These are phyloP conservation scores for Rhexocercosporidium sp. DNA, from an alignment of 2,329 filamentous ascomycete genomes.

Conservation along the genomic window DNA sequence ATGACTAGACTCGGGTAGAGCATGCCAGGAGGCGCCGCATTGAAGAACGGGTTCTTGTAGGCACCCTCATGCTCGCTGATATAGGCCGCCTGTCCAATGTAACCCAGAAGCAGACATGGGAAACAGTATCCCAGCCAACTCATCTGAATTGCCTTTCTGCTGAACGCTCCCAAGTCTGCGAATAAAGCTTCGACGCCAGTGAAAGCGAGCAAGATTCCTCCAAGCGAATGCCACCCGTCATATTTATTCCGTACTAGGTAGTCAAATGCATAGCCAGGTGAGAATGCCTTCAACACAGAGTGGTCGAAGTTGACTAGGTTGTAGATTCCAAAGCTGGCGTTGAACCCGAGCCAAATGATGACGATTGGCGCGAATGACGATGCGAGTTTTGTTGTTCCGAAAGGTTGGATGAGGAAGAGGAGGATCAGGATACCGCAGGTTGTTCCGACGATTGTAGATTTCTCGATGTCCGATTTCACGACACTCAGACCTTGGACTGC, in stretches of 20 bases:
- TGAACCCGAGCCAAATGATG: constrained; percentile 69
- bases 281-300: constrained; percentile 60
- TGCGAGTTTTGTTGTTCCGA: constrained; percentile 66
- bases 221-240: constrained; percentile 66
- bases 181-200: constrained; percentile 80
- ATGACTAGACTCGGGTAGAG: constrained; percentile 72
- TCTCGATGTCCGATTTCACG: constrained; percentile 60
- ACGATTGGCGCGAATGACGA: constrained; percentile 68
- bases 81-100: constrained; percentile 71
- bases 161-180: constrained; percentile 78
- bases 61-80: constrained; percentile 58
- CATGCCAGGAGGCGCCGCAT: constrained; percentile 68
- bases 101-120: constrained; percentile 61
- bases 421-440: constrained; percentile 68
- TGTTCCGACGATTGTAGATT: constrained; percentile 61
- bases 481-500: constrained; percentile 69
- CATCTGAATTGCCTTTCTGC: constrained; percentile 70
- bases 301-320: constrained; percentile 58
- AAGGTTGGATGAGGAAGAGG: constrained; percentile 67
- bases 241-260: constrained; percentile 63
- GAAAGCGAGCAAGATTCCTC: constrained; percentile 73
- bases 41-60: constrained; percentile 76
- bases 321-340: constrained; percentile 67
- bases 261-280: constrained; percentile 61
- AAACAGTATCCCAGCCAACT: constrained; percentile 73